These are phyloP conservation scores for Yamadazyma sp. DNA, from an alignment of 1,139 yeast species.

Conservation along the genomic window DNA sequence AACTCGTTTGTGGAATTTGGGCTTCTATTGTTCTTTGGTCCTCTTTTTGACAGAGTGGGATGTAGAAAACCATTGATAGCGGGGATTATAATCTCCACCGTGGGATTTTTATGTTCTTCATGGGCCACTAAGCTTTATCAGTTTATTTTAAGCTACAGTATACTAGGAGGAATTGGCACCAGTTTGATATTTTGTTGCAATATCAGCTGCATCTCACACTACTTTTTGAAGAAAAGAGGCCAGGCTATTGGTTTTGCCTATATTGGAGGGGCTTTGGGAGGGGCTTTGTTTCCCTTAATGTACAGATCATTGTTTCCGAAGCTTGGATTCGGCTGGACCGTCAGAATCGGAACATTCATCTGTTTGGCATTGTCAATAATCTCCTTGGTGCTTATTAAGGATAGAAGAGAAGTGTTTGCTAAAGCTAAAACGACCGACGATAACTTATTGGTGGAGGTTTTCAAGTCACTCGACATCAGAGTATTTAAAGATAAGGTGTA, in stretches of 20 bases:
- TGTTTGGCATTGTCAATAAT: conserved; percentile 37
- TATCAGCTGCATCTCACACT: conserved; percentile 61
- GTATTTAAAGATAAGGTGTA: conserved; percentile 27
- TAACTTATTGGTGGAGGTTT: conserved; percentile 14
- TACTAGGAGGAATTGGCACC: conserved; percentile 58
- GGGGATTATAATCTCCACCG: conserved; percentile 46
- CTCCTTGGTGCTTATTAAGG: conserved; percentile 41
- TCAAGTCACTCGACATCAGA: conserved; percentile 26
- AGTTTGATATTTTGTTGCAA: conserved; percentile 59
- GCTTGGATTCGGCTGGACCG: conserved; percentile 64
- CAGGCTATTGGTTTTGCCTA: conserved; percentile 58
- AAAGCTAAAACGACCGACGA: conserved; percentile 3
- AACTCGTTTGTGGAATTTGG: conserved; percentile 34
- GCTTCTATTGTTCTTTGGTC: conserved; percentile 55
- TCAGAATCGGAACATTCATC: conserved; percentile 54
- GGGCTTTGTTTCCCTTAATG: conserved; percentile 58
- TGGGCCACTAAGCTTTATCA: conserved; percentile 54
- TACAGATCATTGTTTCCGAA: conserved; percentile 44
- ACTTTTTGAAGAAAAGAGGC: conserved; percentile 57
- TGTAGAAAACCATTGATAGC: conserved; percentile 44
- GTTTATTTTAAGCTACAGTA: conserved; percentile 59
- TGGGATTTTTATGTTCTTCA: conserved; percentile 54
- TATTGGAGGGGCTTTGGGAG: conserved; percentile 66
- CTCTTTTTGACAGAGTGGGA: conserved; percentile 59
- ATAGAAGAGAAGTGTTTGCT: conserved; percentile 26